Percentiles rank a stretch among this genome's conserved stretches.
These are phyloP conservation scores for Penicillium chermesinum DNA, from an alignment of 495 filamentous ascomycete species.

Conservation along the genomic window DNA sequence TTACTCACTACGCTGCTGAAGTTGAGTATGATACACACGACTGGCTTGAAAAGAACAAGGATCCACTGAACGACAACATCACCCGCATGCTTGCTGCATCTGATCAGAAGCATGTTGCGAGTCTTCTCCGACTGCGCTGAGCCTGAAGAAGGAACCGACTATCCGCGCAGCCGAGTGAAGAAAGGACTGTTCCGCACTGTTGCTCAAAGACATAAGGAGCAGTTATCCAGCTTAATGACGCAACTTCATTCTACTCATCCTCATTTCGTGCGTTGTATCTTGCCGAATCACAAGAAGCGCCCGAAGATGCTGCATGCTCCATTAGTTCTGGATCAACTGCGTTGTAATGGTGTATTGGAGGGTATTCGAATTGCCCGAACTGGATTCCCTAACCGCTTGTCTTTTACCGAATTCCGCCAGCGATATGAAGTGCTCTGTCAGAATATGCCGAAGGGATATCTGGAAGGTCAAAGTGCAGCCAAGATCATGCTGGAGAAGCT, in stretches of 20 bases:
- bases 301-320: conserved; percentile 86
- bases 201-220: conserved; percentile 96
- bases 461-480: conserved; percentile 83
- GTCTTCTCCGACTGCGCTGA: conserved; percentile 89
- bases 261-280: conserved; percentile 96
- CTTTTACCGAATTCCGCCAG: conserved; percentile 90
- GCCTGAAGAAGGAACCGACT: conserved; percentile 58
- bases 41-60: conserved; percentile 99
- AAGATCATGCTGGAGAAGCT: conserved; percentile 87
- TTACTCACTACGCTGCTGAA: conserved; percentile 98
- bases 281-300: conserved; percentile 98
- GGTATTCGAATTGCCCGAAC: conserved; percentile 96
- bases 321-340: conserved; percentile 88
- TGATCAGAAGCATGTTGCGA: conserved; percentile 72
- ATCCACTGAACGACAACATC: conserved; percentile 94
- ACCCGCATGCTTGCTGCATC: conserved; percentile 83
- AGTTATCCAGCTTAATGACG: conserved; percentile 89
- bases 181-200: conserved; percentile 97
- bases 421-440: conserved; percentile 95
- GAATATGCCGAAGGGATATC: conserved; percentile 81
- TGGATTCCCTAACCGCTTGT: conserved; percentile 93
- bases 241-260: conserved; percentile 95
- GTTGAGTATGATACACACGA: conserved; percentile 94
- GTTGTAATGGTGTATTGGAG: conserved; percentile 98
- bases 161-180: conserved; percentile 79